Evolutionary conservation across 345 rosid genomes (phyloP).

Genomic region (Salix udensis): DNA sequence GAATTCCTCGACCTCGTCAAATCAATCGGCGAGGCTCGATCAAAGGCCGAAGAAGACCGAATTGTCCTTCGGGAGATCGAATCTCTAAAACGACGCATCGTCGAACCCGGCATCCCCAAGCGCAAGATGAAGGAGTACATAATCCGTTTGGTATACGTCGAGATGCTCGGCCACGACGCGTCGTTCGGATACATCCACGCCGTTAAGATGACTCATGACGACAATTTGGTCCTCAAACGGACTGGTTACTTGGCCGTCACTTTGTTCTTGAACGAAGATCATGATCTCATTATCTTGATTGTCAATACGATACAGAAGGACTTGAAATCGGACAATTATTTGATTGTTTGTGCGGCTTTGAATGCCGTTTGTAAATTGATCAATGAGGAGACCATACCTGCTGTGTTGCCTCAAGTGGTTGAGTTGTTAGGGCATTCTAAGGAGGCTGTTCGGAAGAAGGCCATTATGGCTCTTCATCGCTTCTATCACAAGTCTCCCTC

Average conservation of each 20-base stretch:
- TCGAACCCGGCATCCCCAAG: constrained; percentile 86
- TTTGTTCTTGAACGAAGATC: constrained; percentile 87
- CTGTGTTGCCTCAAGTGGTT: constrained; percentile 86
- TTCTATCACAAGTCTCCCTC: constrained; percentile 86
- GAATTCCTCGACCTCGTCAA: constrained; percentile 95
- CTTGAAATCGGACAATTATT: constrained; percentile 79
- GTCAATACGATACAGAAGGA: constrained; percentile 98
- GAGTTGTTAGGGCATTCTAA: constrained; percentile 74
- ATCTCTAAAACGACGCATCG: constrained; percentile 73
- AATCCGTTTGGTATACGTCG: constrained; percentile 77
- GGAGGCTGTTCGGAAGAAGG: constrained; percentile 96
- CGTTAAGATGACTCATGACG: constrained; percentile 98
- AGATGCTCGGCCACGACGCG: constrained; percentile 98
- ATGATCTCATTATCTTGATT: constrained; percentile 84
- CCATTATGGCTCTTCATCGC: constrained; percentile 95
- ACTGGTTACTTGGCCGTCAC: constrained; percentile 96
- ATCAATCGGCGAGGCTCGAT: constrained; percentile 97
- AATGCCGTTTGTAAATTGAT: constrained; percentile 87
- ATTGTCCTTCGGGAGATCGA: constrained; percentile 92
- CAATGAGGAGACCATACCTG: constrained; percentile 98
- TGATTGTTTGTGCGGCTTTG: constrained; percentile 84
- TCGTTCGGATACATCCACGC: constrained; percentile 98
- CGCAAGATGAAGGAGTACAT: constrained; percentile 95
- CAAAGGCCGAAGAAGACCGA: constrained; percentile 97
- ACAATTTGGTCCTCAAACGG: constrained; percentile 67